These are phyloP conservation scores for Fusarium neocosmosporiellum DNA, from an alignment of 2,329 filamentous ascomycete species.

Conservation along the genomic window DNA sequence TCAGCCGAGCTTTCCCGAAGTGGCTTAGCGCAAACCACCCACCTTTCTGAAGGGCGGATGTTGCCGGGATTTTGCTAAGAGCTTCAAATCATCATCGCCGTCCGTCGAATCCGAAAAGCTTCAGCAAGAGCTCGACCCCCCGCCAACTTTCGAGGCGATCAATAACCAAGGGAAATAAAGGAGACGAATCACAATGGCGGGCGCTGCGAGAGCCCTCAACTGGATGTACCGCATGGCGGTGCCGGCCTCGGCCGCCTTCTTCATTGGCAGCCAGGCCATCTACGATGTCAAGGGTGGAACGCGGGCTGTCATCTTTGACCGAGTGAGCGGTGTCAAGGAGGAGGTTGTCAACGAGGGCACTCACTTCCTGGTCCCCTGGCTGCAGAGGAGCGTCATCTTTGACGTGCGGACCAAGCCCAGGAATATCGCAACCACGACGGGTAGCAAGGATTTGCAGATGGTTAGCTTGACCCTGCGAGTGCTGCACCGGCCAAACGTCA, in stretches of 20 bases:
- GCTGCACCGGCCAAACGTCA: constrained; percentile 92
- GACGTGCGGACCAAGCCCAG: constrained; percentile 97
- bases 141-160: constrained; percentile 2
- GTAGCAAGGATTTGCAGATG: constrained; percentile 99
- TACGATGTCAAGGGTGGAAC: constrained; percentile 98
- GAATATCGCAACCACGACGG: constrained; percentile 97
- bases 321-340: constrained; percentile 91
- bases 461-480: constrained; percentile 97
- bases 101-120: constrained; percentile 43
- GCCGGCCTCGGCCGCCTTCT: constrained; percentile 76
- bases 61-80: constrained; percentile 38
- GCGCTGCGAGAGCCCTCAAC: constrained; percentile 68
- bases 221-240: constrained; percentile 76
- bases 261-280: constrained; percentile 80
- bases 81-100: constrained; percentile 43
- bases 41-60: constrained; percentile 33
- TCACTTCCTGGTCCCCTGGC: constrained; percentile 95
- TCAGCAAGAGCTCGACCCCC: constrained; percentile 27
- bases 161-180: neutral
- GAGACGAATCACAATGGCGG: constrained; percentile 57
- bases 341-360: constrained; percentile 94
- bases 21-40: constrained; percentile 43
- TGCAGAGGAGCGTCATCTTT: constrained; percentile 94
- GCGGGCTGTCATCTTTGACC: constrained; percentile 97
- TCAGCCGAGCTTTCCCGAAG: constrained; percentile 51